phyloP scores from a whole-genome alignment of 768 basidiomycete genomes.

The Arthromyces matolae region DNA sequence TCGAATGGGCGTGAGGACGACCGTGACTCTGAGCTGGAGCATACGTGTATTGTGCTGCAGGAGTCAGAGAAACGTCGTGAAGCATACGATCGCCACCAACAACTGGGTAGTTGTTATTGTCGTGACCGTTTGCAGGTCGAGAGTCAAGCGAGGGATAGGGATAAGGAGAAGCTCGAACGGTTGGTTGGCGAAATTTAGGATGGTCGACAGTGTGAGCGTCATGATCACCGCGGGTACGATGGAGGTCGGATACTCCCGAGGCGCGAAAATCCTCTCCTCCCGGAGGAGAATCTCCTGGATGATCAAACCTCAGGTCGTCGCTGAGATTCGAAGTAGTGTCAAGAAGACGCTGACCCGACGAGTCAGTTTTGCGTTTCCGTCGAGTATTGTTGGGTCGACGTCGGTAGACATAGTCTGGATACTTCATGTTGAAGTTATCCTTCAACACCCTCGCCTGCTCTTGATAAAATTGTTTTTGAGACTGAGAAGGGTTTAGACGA shows the following conservation, averaged over 20 bases:
- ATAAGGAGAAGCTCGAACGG: slow-evolving; percentile 23
- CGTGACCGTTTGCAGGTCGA: slow-evolving; percentile 5
- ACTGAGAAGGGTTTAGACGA: slow-evolving; percentile 32
- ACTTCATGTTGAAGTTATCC: slow-evolving; percentile 80
- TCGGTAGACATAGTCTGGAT: slow-evolving; percentile 88
- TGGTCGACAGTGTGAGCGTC: slow-evolving; percentile 25
- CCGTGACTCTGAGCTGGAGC: slow-evolving; percentile 6
- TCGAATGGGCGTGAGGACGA: slow-evolving; percentile 7
- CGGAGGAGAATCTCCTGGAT: slow-evolving; percentile 34
- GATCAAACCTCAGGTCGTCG: slow-evolving; percentile 31
- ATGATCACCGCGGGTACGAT: slow-evolving; percentile 26
- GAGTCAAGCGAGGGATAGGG: slow-evolving; percentile 7
- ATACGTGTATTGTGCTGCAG: slow-evolving; percentile 8
- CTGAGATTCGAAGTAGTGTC: slow-evolving; percentile 29
- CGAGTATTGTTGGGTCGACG: slow-evolving; percentile 86
- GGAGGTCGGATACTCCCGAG: slow-evolving; percentile 19
- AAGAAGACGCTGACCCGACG: slow-evolving; percentile 20
- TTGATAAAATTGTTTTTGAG: slow-evolving; percentile 83
- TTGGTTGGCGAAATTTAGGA: slow-evolving; percentile 21
- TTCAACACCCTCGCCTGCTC: slow-evolving; percentile 84
- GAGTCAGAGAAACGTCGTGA: slow-evolving; percentile 4
- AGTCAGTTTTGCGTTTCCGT: slow-evolving; percentile 45
- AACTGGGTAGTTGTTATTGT: slow-evolving; percentile 1
- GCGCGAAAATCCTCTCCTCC: slow-evolving; percentile 30
- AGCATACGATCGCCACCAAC: neutral